phyloP scores from a whole-genome alignment of 495 filamentous ascomycete genomes.

The Chaetomium tenue region DNA sequence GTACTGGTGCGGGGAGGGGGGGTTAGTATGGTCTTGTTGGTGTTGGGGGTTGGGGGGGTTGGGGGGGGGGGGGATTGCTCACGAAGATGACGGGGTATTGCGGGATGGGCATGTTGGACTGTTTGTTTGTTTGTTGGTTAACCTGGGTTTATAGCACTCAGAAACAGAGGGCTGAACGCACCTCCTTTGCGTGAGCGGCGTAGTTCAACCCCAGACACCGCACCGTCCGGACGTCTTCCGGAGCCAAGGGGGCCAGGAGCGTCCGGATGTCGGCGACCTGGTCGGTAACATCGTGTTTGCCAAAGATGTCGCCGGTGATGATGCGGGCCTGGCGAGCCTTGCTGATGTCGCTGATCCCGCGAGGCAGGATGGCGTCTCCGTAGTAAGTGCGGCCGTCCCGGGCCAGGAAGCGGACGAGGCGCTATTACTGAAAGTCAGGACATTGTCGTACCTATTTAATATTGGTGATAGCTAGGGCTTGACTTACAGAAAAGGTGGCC shows the following conservation, averaged over 20 bases:
- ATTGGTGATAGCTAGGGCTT: conserved; percentile 14
- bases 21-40: neutral
- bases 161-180: conserved; percentile 23
- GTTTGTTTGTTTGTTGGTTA: neutral
- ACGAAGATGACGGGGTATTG: conserved; percentile 75
- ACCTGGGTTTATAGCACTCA: neutral
- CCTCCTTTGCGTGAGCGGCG: conserved; percentile 74
- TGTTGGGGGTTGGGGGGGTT: no score
- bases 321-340: conserved; percentile 64
- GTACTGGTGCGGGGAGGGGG: conserved; percentile 46
- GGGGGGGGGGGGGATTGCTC: conserved; percentile 27
- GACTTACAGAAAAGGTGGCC: conserved; percentile 44
- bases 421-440: conserved; percentile 42
- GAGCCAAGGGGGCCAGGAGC: conserved; percentile 67
- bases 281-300: conserved; percentile 67
- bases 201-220: conserved; percentile 83
- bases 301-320: conserved; percentile 73
- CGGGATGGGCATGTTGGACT: conserved; percentile 70
- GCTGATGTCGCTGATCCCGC: conserved; percentile 63
- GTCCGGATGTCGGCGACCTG: conserved; percentile 62
- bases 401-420: conserved; percentile 76
- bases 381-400: conserved; percentile 75
- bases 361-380: conserved; percentile 76
- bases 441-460: neutral
- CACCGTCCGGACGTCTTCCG: conserved; percentile 67